Evolutionary conservation across 1,284 basidiomycete genomes (phyloP), one percentile per base, ranked within the genome.

Genomic region (Ganoderma sinense): DNA sequence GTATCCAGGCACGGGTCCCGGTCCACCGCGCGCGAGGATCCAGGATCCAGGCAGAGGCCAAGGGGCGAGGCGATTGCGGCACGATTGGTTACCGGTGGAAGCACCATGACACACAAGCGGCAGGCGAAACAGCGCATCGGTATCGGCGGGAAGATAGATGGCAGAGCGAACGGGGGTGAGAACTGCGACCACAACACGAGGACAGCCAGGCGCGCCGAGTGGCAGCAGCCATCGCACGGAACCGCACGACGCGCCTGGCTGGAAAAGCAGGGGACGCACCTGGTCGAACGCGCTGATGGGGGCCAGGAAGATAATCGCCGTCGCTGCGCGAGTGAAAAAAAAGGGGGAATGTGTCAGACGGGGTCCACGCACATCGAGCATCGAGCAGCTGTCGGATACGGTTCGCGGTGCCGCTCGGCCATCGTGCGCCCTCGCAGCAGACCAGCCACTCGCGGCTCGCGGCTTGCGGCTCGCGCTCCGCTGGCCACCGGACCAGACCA

Each of bases 221-320:
- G 55, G 16, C 40, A 55, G 56, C 18, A 40, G 55, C 51, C 41
- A 53, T 31, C 51, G 6, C 55, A 14, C 56, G n/a, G 33, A 20
- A 11, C 20, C 18, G n/a, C 18, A 14, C 33, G n/a, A 59, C 45
- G 45, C 45, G 45, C n/a, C 45, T 48, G n/a, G 45, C 45, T 10
- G 13, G 16, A 18, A 8, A 23, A 48, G n/a, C 1, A 10, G 6
- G 45, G 67, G n/a, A 70, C 81, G 73, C 75, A 89, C 92, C 87
- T 93, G 92, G 83, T 94, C 93, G 77, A 92, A 94, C 55, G 93
- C 93, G 75, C 91, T 93, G 74, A 94, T 91, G 45, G 93, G 93
- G 64, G 92, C 93, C 65, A 92, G 81, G 77, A 92, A 93, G 76
- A 93, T 92, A 76, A 92, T 89, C 29, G 91, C 91, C 63, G 89